These are phyloP conservation scores for Aspergillus felis DNA, from an alignment of 2,329 filamentous ascomycete species.

Conservation along the genomic window DNA sequence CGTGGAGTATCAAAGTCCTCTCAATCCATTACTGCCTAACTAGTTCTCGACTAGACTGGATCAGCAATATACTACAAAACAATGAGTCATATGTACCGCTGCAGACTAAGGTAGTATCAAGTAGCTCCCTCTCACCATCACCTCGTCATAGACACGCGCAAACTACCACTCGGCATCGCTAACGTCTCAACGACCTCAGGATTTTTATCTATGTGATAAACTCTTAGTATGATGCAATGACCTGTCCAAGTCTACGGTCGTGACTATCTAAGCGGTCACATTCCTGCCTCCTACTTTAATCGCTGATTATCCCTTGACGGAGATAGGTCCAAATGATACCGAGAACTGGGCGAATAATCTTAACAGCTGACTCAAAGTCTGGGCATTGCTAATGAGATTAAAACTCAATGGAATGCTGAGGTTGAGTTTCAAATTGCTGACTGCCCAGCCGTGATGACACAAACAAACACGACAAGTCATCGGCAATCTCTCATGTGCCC, in stretches of 20 bases:
- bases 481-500: too few species aligned
- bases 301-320: not conserved
- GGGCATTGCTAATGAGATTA: not conserved
- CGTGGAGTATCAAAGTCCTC: not conserved
- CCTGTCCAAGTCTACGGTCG: not conserved
- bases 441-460: too few species aligned
- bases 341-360: not conserved
- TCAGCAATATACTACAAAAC: too few species aligned
- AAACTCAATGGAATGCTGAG: not conserved
- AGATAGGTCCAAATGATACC: not conserved
- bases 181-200: not conserved
- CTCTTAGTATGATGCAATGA: not conserved
- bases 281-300: not conserved
- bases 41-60: not conserved
- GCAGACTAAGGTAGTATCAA: too few species aligned
- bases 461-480: too few species aligned
- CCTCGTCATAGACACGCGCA: not conserved
- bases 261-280: not conserved
- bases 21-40: not conserved
- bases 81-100: too few species aligned
- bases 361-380: not conserved
- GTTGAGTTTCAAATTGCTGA: not conserved
- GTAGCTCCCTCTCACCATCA: too few species aligned
- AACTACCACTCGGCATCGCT: not conserved
- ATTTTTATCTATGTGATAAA: not conserved